Base-by-base conservation (phyloP, 257 asterid species). In the Misopates orontium region DNA sequence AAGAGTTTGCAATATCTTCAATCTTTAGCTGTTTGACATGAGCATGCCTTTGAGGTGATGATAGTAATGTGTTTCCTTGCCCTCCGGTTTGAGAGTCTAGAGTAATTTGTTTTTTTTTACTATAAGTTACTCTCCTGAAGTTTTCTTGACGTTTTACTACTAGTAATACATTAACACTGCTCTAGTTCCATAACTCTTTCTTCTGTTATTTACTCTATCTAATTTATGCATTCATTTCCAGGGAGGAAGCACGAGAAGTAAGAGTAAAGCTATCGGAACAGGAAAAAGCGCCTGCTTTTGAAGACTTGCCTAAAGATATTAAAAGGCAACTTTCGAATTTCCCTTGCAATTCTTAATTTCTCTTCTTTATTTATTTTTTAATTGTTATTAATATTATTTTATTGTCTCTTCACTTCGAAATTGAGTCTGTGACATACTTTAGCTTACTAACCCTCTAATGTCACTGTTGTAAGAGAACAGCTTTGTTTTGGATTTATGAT, bases 171-270 rank as follows among this genome's bases (percentile, higher is more conserved):
- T 28, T 39, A 8, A 18, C 32, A 28, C 15, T 32, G 17, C 21
- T 31, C 42, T 32, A 19, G 28, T 11, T 10, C 31, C 47, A 56
- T 23, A 14, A 2, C 28, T 23, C 39, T 16, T 54, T 20, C 28
- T 23, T 23, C 18, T 16, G 6, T 36, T 17, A 18, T 18, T 14
- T 49, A 17, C 10, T 28, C 36, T 9, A 16, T 6, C 13, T 55
- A 12, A 14, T 22, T 39, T 5, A 32, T 47, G 14, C 36, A 32
- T 11, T 50, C 10, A 56, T 69, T 72, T 18, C n/a, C 44, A 92
- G 97, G 90, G 83, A 84, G 64, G 98, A 89, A 70, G 97, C 93
- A 41, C 80, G 84, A 78, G 95, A 84, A 68, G 14, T 89, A 19
- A 81, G 54, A 70, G 64, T 73, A 47, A 76, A 58, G 69, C 47